Percentiles rank a stretch among this genome's conserved stretches.
These are phyloP conservation scores for Aspergillus tubingensis DNA, from an alignment of 2,329 filamentous ascomycete genomes.

Conservation along the genomic window DNA sequence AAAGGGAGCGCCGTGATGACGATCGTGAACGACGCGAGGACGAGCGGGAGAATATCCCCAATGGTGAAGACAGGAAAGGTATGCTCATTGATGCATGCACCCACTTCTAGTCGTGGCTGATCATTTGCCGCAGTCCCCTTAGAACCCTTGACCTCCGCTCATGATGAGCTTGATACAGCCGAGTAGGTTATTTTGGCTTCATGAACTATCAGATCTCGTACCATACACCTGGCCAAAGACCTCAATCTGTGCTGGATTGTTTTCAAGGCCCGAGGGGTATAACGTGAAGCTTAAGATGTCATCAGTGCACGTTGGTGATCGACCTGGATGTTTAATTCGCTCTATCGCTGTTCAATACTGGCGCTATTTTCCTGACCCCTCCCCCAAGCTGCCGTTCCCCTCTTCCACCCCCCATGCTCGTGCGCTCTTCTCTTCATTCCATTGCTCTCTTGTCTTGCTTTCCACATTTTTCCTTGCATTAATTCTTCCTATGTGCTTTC, in stretches of 20 bases:
- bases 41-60: conserved; percentile 73
- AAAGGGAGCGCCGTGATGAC: conserved; percentile 53
- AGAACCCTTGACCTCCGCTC: conserved; percentile 78
- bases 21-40: conserved; percentile 71
- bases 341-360: background rate
- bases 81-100: conserved; percentile 20
- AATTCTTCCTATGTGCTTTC: conserved; percentile 7
- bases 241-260: background rate
- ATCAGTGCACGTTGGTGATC: background rate
- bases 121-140: conserved; percentile 50
- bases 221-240: background rate
- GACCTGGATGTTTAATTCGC: conserved; percentile 1
- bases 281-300: background rate
- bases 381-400: background rate
- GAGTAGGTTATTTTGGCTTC: conserved; percentile 57
- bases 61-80: conserved; percentile 92
- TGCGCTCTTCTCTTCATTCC: background rate
- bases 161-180: conserved; percentile 95
- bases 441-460: conserved; percentile 4
- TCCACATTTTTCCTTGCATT: background rate
- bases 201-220: conserved; percentile 11
- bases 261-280: background rate
- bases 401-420: background rate
- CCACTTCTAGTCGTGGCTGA: background rate
- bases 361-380: background rate